Evolutionary conservation across 176 grass and related monocot species (phyloP), one percentile per base, ranked within the genome.

Genomic region (Pontederia crassipes): DNA sequence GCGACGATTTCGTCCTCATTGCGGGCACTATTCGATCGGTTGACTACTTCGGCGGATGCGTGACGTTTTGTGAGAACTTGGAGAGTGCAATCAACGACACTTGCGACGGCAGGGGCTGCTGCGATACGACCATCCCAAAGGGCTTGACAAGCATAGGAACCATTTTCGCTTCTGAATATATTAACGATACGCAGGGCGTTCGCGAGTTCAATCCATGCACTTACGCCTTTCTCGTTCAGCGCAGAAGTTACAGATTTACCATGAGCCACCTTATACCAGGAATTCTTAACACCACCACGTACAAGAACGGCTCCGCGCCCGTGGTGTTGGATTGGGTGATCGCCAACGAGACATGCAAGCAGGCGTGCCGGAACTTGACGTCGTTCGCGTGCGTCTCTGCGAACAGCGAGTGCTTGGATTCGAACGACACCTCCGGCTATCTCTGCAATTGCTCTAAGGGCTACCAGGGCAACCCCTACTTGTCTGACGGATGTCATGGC

Each of bases 41-140:
- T 18, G 18, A 52, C 14, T 85, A 74, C 71, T 51, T 17, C 29
- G 80, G 71, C 0, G 85, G 85, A 0, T 95, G 90, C 64, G 0
- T 56, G 5, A 61, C 70, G 9, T 11, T 16, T 24, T 80, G 77
- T 48, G 10, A 24, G 12, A 45, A 50, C 28, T 6, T 11, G 9
- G 72, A 61, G 56, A 76, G 70, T 40, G 69, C 70, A 3, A 49
- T 12, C 13, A 17, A 86, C 49, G 77, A 71, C 40, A 45, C 82
- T 2, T 95, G 90, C 90, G 65, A 70, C 4, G 85, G 90, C 11
- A 48, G 83, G 26, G 85, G 90, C 1, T 95, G 90, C 80, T 95
- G 90, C 79, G 79, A 95, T 65, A 54, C 74, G 10, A 2, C 50
- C 15, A 83, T 89, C 49, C 90, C 85, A 1, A 9, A 54, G 2